A percentile compares a stretch with the other conserved stretches of the same genome.
phyloP scores from a whole-genome alignment of 768 basidiomycete genomes.

The Boletus rufocinnamomeus region DNA sequence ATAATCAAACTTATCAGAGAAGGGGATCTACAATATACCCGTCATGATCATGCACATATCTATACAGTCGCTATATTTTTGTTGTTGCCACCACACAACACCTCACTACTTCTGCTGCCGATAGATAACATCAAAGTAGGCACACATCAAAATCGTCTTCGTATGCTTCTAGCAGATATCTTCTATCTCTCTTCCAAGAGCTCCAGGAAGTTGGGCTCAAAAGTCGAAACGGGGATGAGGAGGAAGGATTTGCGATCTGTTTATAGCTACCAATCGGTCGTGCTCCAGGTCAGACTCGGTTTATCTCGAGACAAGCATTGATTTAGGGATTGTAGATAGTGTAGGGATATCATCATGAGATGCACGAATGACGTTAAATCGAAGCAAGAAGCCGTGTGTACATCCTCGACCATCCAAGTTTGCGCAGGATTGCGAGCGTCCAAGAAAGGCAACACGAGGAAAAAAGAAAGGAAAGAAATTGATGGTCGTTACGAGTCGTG shows the following conservation, averaged over 20 bases:
- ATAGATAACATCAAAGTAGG: no score
- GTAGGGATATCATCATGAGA: conserved; percentile 32
- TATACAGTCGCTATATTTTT: neutral
- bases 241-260: neutral
- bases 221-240: neutral
- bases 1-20: neutral
- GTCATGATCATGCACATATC: neutral
- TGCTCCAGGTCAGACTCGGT: neutral
- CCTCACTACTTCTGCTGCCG: neutral
- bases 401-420: conserved; percentile 10
- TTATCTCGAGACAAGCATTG: conserved; percentile 1
- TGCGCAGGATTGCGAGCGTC: conserved; percentile 1
- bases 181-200: neutral
- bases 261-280: neutral
- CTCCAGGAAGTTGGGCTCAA: neutral
- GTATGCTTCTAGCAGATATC: neutral
- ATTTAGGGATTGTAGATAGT: conserved; percentile 23
- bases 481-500: conserved; percentile 15
- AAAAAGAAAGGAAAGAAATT: neutral
- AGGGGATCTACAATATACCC: neutral
- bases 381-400: neutral
- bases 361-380: conserved; percentile 17
- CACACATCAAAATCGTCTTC: neutral
- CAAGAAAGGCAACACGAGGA: conserved; percentile 13
- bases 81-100: neutral